Conservation (phyloP, 805 yeast genomes). For the Metschnikowia lachancei region DNA sequence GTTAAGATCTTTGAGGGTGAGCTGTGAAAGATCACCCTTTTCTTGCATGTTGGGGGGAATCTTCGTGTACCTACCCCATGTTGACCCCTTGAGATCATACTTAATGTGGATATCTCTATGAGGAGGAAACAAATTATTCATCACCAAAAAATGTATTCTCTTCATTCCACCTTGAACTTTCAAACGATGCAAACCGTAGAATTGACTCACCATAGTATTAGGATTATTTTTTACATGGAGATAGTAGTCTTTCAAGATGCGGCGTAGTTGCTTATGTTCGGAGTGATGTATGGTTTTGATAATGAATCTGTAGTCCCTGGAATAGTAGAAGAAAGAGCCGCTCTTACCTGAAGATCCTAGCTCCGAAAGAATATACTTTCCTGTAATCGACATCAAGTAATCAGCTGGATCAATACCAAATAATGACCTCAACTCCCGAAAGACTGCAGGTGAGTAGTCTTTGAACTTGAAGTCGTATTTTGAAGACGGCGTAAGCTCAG, state of each 20-base stretch:
- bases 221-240: constrained; percentile 80
- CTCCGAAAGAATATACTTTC: constrained; percentile 88
- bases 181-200: constrained; percentile 91
- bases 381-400: constrained; percentile 85
- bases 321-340: constrained; percentile 93
- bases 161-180: constrained; percentile 74
- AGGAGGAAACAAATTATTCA: constrained; percentile 97
- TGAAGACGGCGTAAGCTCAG: constrained; percentile 87
- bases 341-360: constrained; percentile 95
- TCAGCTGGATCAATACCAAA: constrained; percentile 96
- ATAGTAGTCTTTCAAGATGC: constrained; percentile 72
- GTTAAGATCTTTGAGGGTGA: constrained; percentile 81
- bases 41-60: constrained; percentile 25
- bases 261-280: constrained; percentile 82
- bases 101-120: constrained; percentile 80
- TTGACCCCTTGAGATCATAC: constrained; percentile 91
- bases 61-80: constrained; percentile 70
- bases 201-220: constrained; percentile 87
- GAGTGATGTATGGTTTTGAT: constrained; percentile 93
- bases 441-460: constrained; percentile 93
- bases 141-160: constrained; percentile 88
- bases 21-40: constrained; percentile 26
- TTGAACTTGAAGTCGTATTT: constrained; percentile 95
- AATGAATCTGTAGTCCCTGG: constrained; percentile 89
- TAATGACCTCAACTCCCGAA: constrained; percentile 72